These are phyloP conservation scores for Candida chauliodis DNA, from an alignment of 805 yeast genomes.

Conservation along the genomic window DNA sequence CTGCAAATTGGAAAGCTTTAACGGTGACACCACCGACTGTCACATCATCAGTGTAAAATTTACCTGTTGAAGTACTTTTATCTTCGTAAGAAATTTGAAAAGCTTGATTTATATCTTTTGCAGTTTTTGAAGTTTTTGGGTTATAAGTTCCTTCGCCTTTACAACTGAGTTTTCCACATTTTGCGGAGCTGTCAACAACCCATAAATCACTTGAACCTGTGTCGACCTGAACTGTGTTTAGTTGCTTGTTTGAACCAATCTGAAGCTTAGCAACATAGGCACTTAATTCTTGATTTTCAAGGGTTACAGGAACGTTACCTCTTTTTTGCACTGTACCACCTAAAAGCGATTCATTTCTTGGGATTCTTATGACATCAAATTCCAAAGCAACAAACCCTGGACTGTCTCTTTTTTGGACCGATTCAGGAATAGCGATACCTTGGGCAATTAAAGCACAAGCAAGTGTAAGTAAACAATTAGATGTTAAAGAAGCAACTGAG, in stretches of 20 bases:
- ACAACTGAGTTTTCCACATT: conserved; percentile 20
- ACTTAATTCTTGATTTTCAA: background rate
- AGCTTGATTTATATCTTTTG: conserved; percentile 6
- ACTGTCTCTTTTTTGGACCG: conserved; percentile 5
- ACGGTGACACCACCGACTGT: conserved; percentile 12
- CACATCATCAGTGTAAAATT: conserved; percentile 15
- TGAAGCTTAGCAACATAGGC: conserved; percentile 5
- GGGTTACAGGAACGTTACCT: background rate
- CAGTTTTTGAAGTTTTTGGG: conserved; percentile 9
- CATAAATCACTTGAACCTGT: conserved; percentile 27
- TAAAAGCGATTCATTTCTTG: too few species aligned
- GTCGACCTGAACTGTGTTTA: conserved; percentile 18
- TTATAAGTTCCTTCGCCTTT: conserved; percentile 13
- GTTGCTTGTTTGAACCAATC: conserved; percentile 14
- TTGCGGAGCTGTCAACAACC: conserved; percentile 22
- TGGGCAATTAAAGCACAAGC: conserved; percentile 9
- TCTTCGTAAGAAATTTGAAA: conserved; percentile 13
- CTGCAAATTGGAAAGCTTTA: conserved; percentile 17
- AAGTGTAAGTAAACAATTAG: conserved; percentile 6
- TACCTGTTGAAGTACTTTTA: conserved; percentile 11
- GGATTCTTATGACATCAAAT: conserved; percentile 6
- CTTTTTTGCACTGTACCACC: too few species aligned
- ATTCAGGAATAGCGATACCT: conserved; percentile 10
- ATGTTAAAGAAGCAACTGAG: conserved; percentile 6
- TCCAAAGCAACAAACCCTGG: conserved; percentile 10